Evolutionary conservation across 371 early-diverging fungal species (phyloP).

Genomic region (Mortierella sp.): DNA sequence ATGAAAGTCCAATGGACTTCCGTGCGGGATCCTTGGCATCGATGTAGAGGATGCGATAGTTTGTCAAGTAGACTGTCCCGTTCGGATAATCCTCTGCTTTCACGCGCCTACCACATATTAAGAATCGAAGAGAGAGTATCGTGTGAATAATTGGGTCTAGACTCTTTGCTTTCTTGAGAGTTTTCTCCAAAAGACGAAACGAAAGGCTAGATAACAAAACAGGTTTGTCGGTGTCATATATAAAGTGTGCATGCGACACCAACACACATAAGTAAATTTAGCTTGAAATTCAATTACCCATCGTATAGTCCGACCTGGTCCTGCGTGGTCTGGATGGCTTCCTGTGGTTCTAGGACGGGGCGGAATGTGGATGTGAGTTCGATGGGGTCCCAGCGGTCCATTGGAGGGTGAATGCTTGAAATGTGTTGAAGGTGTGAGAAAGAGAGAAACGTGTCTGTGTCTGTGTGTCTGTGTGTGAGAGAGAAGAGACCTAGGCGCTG

Average conservation of each 20-base stretch:
- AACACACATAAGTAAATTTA: background rate
- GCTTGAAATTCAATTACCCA: constrained; percentile 60
- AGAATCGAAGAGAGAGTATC: background rate
- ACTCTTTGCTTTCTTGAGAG: background rate
- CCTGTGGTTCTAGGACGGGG: constrained; percentile 69
- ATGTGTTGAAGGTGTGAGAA: background rate
- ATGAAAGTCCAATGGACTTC: constrained; percentile 69
- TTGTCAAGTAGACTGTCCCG: constrained; percentile 84
- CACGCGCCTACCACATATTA: constrained; percentile 21
- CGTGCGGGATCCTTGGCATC: constrained; percentile 70
- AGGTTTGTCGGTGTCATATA: background rate
- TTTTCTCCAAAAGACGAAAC: background rate
- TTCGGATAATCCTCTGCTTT: constrained; percentile 77
- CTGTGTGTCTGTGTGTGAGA: background rate
- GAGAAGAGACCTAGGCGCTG: background rate
- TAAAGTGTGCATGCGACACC: background rate
- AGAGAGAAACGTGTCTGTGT: background rate
- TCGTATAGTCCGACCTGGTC: constrained; percentile 81
- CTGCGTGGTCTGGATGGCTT: constrained; percentile 71
- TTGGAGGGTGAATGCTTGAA: constrained; percentile 12
- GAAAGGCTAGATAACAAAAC: background rate
- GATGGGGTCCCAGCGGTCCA: constrained; percentile 69
- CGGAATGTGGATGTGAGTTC: constrained; percentile 70
- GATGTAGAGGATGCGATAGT: constrained; percentile 85
- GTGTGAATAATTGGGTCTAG: background rate